Base-by-base conservation (phyloP, 1,284 basidiomycete species). In the Rhodotorula sp. region DNA sequence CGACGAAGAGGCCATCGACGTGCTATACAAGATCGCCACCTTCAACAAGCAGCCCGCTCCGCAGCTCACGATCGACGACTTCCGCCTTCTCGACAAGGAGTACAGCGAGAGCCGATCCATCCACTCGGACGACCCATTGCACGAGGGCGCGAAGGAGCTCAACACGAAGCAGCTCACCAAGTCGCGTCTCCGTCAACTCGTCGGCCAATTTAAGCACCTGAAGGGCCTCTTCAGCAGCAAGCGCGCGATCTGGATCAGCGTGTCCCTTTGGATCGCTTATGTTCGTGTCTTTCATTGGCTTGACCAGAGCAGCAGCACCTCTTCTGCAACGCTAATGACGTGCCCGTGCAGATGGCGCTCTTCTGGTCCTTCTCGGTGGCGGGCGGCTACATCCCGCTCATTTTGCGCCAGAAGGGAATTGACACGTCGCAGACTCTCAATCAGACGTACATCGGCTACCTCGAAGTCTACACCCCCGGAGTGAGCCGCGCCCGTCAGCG, bases 1-100 rank as follows among this genome's bases (percentile, higher is more conserved):
- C 52, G 90, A 92, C 76, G 85, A 84, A 21, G 86, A 89, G 63
- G 91, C 91, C 0, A 87, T 93, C 34, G 85, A 85, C 23, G 85
- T 91, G 63, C 82, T 93, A 31, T 85, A 88, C 71, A 84, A 84
- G 46, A 85, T 93, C 26, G 91, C 91, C 3, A 81, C 81, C 47
- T 90, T 87, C 81, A 93, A 95, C 79, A 84, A 86, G 3, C 85
- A 75, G 31, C 64, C 71, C 4, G 5, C 20, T 10, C 71, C 74
- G 0, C 31, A 47, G 21, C 63, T 75, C 0, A 83, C 81, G 31
- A 76, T 70, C 20, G 61, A 69, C 15, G 72, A 75, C 39, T 68
- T 72, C 64, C 63, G 64, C 65, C 76, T 77, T 63, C 78, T 75
- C 70, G 77, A 70, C 58, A 73, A 71, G 51, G 74, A 76, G 48